Conservation (phyloP, 140 eudicot genomes). For the Anethum foeniculum region DNA sequence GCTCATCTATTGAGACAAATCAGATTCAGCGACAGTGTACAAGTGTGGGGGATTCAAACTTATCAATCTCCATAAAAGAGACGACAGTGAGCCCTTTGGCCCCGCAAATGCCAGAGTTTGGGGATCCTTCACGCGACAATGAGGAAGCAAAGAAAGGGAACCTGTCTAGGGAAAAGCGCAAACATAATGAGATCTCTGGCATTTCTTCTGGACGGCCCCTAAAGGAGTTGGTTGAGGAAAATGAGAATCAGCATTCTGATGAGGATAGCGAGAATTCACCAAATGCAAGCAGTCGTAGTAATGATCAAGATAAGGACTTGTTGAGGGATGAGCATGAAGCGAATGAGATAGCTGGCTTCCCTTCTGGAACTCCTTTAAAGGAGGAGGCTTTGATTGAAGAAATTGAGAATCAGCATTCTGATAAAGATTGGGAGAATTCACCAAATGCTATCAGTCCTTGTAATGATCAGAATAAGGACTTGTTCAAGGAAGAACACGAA, state of each 20-base stretch:
- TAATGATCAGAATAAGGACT: too few species aligned
- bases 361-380: not conserved
- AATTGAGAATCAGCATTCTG: not conserved
- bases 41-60: constrained; percentile 29
- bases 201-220: not conserved
- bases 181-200: constrained; percentile 8
- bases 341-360: constrained; percentile 3
- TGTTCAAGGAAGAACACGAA: too few species aligned
- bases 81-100: too few species aligned
- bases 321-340: constrained; percentile 3
- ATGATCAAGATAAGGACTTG: not conserved
- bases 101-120: not conserved
- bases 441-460: too few species aligned
- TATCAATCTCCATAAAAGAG: not conserved
- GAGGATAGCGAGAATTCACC: not conserved
- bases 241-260: not conserved
- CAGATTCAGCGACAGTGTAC: constrained; percentile 20
- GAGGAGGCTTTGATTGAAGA: not conserved
- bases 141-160: constrained; percentile 22
- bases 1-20: constrained; percentile 11
- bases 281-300: not conserved
- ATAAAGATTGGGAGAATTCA: too few species aligned
- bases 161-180: not conserved
- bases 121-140: constrained; percentile 13
- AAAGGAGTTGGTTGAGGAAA: not conserved